Conservation (phyloP, 2,329 filamentous ascomycete genomes). For the Cercospora janseana region DNA sequence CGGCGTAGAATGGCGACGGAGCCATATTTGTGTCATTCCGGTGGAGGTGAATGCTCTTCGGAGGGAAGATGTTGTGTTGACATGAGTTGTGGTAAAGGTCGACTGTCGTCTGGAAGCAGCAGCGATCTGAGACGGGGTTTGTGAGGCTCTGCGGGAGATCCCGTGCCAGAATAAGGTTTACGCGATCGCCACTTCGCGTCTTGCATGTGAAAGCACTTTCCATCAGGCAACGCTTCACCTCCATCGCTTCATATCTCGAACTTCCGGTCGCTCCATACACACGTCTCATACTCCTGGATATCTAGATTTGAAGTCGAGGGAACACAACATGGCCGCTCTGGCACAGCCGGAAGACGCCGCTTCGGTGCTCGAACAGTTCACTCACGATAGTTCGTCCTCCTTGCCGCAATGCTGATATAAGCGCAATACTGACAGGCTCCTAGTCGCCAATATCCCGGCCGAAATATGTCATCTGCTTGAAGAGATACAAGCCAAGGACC, state of each 20-base stretch:
- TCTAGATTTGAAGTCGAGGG: too few relatives aligned
- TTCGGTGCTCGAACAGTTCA: slow-evolving; percentile 75
- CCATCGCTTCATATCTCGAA: slow-evolving; percentile 4
- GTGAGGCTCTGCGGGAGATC: slow-evolving; percentile 1
- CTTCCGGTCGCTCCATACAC: not conserved
- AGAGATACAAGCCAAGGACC: slow-evolving; percentile 78
- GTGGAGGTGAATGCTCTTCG: not conserved
- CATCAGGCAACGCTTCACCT: slow-evolving; percentile 9
- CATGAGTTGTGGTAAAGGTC: not conserved
- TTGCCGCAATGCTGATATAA: too few relatives aligned
- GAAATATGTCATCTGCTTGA: slow-evolving; percentile 82
- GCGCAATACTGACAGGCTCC: slow-evolving; percentile 6
- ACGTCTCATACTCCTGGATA: not conserved
- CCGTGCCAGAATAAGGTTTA: not conserved
- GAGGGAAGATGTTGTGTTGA: not conserved
- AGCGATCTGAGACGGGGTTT: not conserved
- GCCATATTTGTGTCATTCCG: slow-evolving; percentile 9
- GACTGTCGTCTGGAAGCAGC: too few relatives aligned
- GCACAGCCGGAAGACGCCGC: slow-evolving; percentile 60
- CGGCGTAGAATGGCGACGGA: slow-evolving; percentile 6
- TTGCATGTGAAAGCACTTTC: slow-evolving; percentile 21
- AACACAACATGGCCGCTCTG: slow-evolving; percentile 33
- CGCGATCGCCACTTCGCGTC: slow-evolving; percentile 8
- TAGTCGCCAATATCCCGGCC: slow-evolving; percentile 73
- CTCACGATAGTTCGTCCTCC: slow-evolving; percentile 56